Base-by-base conservation (phyloP, 441 rosid genomes). In the Syzygium syzygioides region DNA sequence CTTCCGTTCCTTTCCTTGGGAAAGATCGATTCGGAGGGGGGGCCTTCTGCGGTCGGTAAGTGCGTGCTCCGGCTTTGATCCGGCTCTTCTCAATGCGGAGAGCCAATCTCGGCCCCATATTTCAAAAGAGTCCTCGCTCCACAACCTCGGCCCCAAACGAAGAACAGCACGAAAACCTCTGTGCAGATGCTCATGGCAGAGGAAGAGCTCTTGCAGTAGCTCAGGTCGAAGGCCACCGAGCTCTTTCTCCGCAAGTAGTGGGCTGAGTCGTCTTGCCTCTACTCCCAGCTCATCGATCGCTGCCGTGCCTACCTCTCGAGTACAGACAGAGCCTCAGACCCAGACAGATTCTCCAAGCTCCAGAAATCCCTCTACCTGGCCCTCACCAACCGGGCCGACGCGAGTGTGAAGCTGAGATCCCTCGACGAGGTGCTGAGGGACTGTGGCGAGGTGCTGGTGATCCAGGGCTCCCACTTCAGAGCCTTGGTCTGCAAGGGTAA, bases 241-340 rank as follows among this genome's bases (percentile, higher is more conserved):
- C 97, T 94, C 86, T 93, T 96, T 88, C 95, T 96, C 59, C 91
- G 96, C 25, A 98, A 96, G 94, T 95, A 96, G 92, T 97, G 99
- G 99, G 88, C 89, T 23, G 96, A 94, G 20, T 95, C 98, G 59
- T 90, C 95, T 23, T 90, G 89, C 53, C 86, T 92, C 89, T 97
- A 95, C 92, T 91, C 97, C 45, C 92, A 91, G 86, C 91, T 95
- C 93, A 94, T 96, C 92, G 76, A 89, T 88, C 94, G 96, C 66
- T 95, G 96, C 91, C 91, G 91, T 34, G 87, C 57, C 76, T 94
- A 89, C 88, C 93, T 93, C 90, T 93, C 91, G 25, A 64, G 23
- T 26, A 53, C 80, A 18, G 18, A 34, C 86, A 87, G 86, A 41
- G 85, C 76, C 86, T 89, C 87, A 28, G 89, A 91, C 84, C 89